Percentiles rank a stretch among this genome's conserved stretches.
phyloP scores from a whole-genome alignment of 2,329 filamentous ascomycete genomes.

The Colletotrichum sojae region DNA sequence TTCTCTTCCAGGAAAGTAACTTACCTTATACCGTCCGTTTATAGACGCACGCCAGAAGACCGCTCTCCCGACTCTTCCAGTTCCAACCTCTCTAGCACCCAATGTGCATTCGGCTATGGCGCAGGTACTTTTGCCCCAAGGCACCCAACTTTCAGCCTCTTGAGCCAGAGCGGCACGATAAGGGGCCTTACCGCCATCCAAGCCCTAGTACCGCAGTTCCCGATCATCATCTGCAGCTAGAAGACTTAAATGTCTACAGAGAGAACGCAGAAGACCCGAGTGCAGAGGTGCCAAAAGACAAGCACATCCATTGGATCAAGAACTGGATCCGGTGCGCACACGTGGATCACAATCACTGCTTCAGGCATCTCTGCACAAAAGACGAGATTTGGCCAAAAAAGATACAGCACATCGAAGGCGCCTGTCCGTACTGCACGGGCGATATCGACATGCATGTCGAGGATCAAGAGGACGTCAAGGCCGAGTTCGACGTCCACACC shows the following conservation, averaged over 20 bases:
- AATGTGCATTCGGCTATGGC: slow-evolving; percentile 33
- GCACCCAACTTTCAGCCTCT: slow-evolving; percentile 5
- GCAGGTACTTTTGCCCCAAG: slow-evolving; percentile 33
- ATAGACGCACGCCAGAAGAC: no score
- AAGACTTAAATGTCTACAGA: slow-evolving; percentile 21
- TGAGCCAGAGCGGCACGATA: not conserved
- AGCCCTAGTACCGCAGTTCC: not conserved
- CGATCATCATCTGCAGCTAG: slow-evolving; percentile 1
- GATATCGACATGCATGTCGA: slow-evolving; percentile 21
- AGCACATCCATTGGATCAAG: slow-evolving; percentile 23
- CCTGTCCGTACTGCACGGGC: slow-evolving; percentile 22
- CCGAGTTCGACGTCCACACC: not conserved
- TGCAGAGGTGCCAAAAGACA: not conserved
- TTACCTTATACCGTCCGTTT: no score
- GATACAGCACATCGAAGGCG: not conserved
- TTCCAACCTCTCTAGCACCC: no score
- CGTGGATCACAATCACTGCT: slow-evolving; percentile 9
- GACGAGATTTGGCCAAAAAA: not conserved
- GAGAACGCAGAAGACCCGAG: slow-evolving; percentile 23
- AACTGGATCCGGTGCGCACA: slow-evolving; percentile 30
- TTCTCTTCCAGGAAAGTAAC: no score
- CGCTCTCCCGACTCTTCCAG: no score
- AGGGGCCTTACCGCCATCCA: not conserved
- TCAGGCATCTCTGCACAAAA: not conserved
- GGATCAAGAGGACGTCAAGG: not conserved